Evolutionary conservation across 768 basidiomycete genomes (phyloP), one percentile per base, ranked within the genome.

Genomic region (Leccinum disarticulatum): DNA sequence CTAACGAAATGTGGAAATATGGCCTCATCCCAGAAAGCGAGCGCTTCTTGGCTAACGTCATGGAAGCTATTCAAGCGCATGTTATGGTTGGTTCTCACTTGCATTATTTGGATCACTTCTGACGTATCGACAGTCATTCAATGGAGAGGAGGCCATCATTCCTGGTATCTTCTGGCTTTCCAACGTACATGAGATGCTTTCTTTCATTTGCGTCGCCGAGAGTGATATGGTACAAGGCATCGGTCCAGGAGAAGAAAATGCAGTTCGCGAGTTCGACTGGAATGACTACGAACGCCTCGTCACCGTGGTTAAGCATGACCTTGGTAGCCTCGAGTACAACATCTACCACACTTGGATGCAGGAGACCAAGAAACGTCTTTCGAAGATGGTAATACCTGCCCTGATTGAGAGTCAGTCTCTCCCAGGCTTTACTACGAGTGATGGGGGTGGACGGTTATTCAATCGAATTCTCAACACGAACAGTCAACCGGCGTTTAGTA

Each of bases 1-100:
- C 95, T 17, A 99, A 99, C 74, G 97, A 98, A 76, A 99, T 99
- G 97, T 99, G 97, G 97, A 98, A 97, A 76, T 95, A 96, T 68
- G 94, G 95, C 52, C 85, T 99, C 64, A 98, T 98, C 65, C 82
- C 87, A 15, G 97, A 99, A 76, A 96, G 94, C 77, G 97, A 98
- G 75, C 83, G 95, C 52, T 98, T 99, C 84, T 79, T 99, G 59
- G 97, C 97, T 35, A 98, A 96, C 71, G 92, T 98, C 57, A 98
- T 98, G 96, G 95, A 98, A 74, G 90, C 89, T 3, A 90, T 99
- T 59, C 97, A 99, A 78, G 82, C 88, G 28, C 94, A 98, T 76
- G 95, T 98, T 64, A 98, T 98, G 95, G 97, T 95, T 61, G 67
- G 90, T 83, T 22, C 19, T 33, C 55, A 46, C 28, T n/a, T 15